Evolutionary conservation across 306 rosid species (phyloP), one percentile per base, ranked within the genome.

Genomic region (Cicer pinnatifidum): DNA sequence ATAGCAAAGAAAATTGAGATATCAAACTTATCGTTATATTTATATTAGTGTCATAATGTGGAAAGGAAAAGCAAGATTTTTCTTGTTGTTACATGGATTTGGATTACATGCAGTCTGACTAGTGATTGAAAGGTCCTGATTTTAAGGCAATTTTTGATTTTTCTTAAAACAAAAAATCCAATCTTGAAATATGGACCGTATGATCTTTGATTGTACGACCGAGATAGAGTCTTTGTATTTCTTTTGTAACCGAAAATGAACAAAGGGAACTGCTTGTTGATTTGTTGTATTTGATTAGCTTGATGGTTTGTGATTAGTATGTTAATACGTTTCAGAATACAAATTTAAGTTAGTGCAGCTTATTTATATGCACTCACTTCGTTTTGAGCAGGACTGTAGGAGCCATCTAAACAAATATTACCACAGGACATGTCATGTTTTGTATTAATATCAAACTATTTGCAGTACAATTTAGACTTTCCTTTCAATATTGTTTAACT

Each of bases 401-500:
- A 23, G 3, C 28, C 28, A 23, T 23, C 28, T 23, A 23, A 23
- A 23, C 28, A 23, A 23, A 23, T 23, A 23, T 23, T 23, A 23
- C 28, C 3, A 23, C 28, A 23, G 28, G 28, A 23, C 28, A 23
- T 23, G 28, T 23, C 28, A 23, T 23, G 28, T 23, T 23, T 23
- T 23, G 28, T 23, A 23, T 23, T 23, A 23, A 23, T 23, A 23
- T 23, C 28, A 23, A 23, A 23, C 28, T 23, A 23, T 23, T 33
- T 28, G 16, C 16, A 28, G 6, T 41, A 58, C 8, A 17, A 17
- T 58, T 58, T 58, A 5, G 65, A 28, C 38, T 58, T n/a, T 37
- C 37, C 46, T 61, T 38, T 61, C 46, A 38, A 61, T 61, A 8
- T 37, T 37, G 67, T 61, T 37, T 7, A 61, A n/a, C 46, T n/a